A percentile compares a stretch with the other conserved stretches of the same genome.
Evolutionary conservation across 352 stramenopile species (phyloP).

Genomic region (Pythium folliculosum): DNA sequence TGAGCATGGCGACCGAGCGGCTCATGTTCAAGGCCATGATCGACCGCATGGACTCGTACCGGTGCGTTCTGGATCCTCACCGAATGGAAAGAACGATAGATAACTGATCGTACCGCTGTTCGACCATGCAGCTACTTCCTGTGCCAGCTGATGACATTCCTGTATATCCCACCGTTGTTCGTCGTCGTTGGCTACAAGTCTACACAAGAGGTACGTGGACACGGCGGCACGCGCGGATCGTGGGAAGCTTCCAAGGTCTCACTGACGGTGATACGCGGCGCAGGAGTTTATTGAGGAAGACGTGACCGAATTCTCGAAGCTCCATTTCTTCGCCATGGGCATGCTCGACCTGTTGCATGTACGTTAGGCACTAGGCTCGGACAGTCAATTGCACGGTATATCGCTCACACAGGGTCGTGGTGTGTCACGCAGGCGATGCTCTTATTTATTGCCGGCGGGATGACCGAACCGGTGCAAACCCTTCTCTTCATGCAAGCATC

Average conservation of each 20-base stretch:
- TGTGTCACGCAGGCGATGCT: conserved; percentile 59
- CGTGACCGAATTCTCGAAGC: conserved; percentile 82
- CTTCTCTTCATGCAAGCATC: conserved; percentile 86
- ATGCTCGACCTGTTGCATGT: conserved; percentile 83
- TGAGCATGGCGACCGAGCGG: conserved; percentile 79
- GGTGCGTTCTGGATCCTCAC: conserved; percentile 31
- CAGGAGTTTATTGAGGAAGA: conserved; percentile 87
- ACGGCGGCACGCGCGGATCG: too few relatives aligned
- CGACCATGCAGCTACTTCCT: conserved; percentile 65
- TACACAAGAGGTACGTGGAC: conserved; percentile 56
- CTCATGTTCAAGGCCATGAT: conserved; percentile 90
- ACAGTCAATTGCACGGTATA: background rate
- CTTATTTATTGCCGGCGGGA: conserved; percentile 80
- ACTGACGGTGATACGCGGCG: conserved; percentile 2
- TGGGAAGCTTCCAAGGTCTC: background rate
- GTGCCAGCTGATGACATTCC: conserved; percentile 84
- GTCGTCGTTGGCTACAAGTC: conserved; percentile 87
- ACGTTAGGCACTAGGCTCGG: conserved; percentile 8
- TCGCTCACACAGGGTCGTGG: background rate
- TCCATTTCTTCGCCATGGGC: conserved; percentile 87
- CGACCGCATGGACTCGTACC: conserved; percentile 89
- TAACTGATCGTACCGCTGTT: too few relatives aligned
- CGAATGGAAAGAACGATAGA: background rate
- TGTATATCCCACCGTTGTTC: conserved; percentile 88
- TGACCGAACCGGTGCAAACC: conserved; percentile 83